A percentile compares a stretch with the other conserved stretches of the same genome.
phyloP scores from a whole-genome alignment of 306 rosid species.

The Geum urbanum region DNA sequence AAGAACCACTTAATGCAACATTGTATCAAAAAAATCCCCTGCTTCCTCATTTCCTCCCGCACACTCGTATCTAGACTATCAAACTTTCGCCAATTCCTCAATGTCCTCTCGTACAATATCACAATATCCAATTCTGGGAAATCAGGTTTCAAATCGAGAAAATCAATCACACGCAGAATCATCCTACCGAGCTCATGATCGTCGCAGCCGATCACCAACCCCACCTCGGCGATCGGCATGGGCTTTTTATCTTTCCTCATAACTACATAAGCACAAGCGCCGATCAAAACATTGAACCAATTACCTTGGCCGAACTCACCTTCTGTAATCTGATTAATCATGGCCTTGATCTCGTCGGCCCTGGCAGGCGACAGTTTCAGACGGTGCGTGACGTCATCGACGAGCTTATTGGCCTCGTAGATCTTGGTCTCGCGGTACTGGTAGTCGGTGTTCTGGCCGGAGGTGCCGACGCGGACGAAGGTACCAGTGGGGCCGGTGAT shows the following conservation, averaged over 20 bases:
- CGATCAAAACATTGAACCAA: conserved; percentile 62
- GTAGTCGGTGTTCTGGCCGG: conserved; percentile 42
- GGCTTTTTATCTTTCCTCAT: conserved; percentile 51
- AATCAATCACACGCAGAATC: conserved; percentile 51
- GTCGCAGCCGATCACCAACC: conserved; percentile 41
- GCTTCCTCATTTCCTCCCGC: conserved; percentile 44
- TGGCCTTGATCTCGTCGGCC: conserved; percentile 31
- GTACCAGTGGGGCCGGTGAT: conserved; percentile 14
- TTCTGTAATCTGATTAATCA: conserved; percentile 49
- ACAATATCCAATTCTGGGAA: conserved; percentile 65
- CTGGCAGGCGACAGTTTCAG: conserved; percentile 39
- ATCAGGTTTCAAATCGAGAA: conserved; percentile 36
- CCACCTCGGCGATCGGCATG: conserved; percentile 56
- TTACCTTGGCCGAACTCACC: conserved; percentile 63
- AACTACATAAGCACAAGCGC: conserved; percentile 59
- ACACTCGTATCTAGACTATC: conserved; percentile 16
- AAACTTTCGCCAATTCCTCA: conserved; percentile 33
- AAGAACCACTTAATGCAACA: conserved; percentile 72
- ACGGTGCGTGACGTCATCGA: conserved; percentile 37
- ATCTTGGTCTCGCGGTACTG: conserved; percentile 45
- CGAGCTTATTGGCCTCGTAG: conserved; percentile 37
- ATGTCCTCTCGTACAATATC: conserved; percentile 41
- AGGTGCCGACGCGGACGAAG: conserved; percentile 39
- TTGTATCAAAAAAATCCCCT: conserved; percentile 64
- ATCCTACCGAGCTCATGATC: conserved; percentile 56